phyloP scores from a whole-genome alignment of 2,329 filamentous ascomycete species.

The Juglanconis oblonga region DNA sequence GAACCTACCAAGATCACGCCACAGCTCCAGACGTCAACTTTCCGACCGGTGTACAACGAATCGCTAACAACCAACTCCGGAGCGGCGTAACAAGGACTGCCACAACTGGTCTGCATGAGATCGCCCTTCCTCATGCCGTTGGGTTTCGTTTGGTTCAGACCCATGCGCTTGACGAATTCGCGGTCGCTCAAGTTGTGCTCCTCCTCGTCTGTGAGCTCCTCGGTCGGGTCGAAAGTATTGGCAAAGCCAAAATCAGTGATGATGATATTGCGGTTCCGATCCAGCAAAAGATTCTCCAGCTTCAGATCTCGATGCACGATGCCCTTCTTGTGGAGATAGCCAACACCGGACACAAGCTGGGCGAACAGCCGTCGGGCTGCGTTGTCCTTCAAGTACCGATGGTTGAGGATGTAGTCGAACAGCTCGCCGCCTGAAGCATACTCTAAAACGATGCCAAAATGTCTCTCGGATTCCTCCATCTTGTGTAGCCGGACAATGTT shows the following conservation, averaged over 20 bases:
- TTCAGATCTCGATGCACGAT: conserved; percentile 98
- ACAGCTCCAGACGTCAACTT: conserved; percentile 99
- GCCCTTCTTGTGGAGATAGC: conserved; percentile 96
- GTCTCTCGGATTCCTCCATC: conserved; percentile 96
- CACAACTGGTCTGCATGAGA: conserved; percentile 98
- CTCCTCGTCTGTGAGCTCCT: conserved; percentile 86
- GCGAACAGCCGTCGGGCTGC: conserved; percentile 89
- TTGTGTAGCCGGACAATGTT: conserved; percentile 97
- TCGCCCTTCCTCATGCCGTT: conserved; percentile 83
- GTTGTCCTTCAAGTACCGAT: conserved; percentile 93
- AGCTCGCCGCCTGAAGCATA: conserved; percentile 97
- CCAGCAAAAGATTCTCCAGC: conserved; percentile 89
- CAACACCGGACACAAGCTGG: conserved; percentile 92
- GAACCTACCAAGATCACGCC: conserved; percentile 89
- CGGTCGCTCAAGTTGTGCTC: conserved; percentile 84
- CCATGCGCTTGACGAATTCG: conserved; percentile 81
- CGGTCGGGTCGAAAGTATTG: conserved; percentile 88
- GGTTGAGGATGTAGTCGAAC: conserved; percentile 97
- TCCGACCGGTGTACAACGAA: conserved; percentile 92
- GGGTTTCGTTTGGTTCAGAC: conserved; percentile 74
- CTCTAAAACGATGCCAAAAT: conserved; percentile 97
- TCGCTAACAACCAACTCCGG: conserved; percentile 97
- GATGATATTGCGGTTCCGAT: conserved; percentile 97
- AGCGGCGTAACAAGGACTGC: conserved; percentile 95
- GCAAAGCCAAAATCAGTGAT: conserved; percentile 99